phyloP scores from a whole-genome alignment of 805 yeast species.

The Teunomyces kruisii region DNA sequence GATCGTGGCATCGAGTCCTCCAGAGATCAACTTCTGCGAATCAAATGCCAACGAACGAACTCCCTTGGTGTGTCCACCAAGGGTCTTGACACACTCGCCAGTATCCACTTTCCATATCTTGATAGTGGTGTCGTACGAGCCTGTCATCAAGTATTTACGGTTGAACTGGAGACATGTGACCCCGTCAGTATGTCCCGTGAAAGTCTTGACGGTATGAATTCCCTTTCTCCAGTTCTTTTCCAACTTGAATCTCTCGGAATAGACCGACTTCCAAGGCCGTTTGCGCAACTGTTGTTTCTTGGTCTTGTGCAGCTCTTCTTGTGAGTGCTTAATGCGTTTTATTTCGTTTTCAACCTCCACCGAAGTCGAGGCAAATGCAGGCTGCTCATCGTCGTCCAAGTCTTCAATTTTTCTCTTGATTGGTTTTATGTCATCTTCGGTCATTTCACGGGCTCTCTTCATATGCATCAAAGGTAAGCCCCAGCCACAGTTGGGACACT shows the following conservation, averaged over 20 bases:
- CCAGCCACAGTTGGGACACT: slow-evolving; percentile 99
- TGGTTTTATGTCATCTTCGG: slow-evolving; percentile 16
- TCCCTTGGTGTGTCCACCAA: slow-evolving; percentile 86
- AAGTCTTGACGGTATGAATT: slow-evolving; percentile 57
- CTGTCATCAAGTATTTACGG: slow-evolving; percentile 74
- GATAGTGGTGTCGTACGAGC: slow-evolving; percentile 86
- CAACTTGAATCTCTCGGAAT: slow-evolving; percentile 84
- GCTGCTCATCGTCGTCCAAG: slow-evolving; percentile 8
- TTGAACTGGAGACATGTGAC: slow-evolving; percentile 87
- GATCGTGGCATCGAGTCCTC: slow-evolving; percentile 87
- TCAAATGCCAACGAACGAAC: slow-evolving; percentile 85
- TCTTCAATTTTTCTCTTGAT: slow-evolving; percentile 16
- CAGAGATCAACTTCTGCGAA: slow-evolving; percentile 84
- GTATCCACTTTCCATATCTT: slow-evolving; percentile 91
- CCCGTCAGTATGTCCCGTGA: slow-evolving; percentile 84
- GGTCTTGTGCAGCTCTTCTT: slow-evolving; percentile 4
- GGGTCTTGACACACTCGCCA: slow-evolving; percentile 72
- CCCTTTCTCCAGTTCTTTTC: slow-evolving; percentile 97
- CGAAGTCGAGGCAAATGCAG: slow-evolving; percentile 1
- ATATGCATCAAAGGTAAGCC: slow-evolving; percentile 93
- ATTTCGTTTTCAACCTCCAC: slow-evolving; percentile 2
- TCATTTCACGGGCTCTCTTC: slow-evolving; percentile 62
- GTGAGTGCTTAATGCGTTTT: slow-evolving; percentile 1
- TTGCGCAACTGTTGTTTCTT: slow-evolving; percentile 19
- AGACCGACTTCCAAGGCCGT: slow-evolving; percentile 95